Base-by-base conservation (phyloP, 2,329 filamentous ascomycete genomes). In the Fusarium musae region DNA sequence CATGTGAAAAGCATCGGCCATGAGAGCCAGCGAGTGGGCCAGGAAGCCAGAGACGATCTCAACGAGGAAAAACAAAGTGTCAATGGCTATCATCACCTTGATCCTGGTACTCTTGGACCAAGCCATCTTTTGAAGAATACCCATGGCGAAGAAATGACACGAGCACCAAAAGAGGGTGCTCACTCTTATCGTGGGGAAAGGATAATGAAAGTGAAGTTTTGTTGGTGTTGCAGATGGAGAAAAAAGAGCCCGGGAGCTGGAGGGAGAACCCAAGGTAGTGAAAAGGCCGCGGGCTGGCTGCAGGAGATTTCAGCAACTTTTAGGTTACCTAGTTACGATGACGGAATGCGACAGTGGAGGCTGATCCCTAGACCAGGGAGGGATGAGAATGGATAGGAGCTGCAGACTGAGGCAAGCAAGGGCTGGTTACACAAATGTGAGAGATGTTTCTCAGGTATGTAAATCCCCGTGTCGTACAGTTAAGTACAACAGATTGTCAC, bases 1-100 rank as follows among this genome's bases (percentile, higher is more conserved):
- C 96, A 99, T 99, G 84, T 99, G 96, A 83, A 99, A 99, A 68
- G 96, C 95, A 85, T 99, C 96, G 60, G 96, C 96, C 80, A 97
- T 95, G 66, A 99, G 89, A 42, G 96, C 96, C 76, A 99, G 89
- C 23, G 96, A 98, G 80, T 95, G 92, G 69, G 97, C 94, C 72
- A 92, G 86, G 86, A 97, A 94, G 70, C 96, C 96, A 70, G 93
- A 91, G 65, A 93, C 90, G 70, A 99, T 85, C 84, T 99, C 96
- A 66, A 98, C 85, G 53, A 97, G 83, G 84, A 99, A 98, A 86
- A 99, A 99, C 44, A 89, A 87, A 59, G 91, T 88, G 84, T 98
- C 96, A 80, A 99, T 97, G 73, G 86, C 92, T 81, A 99, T 91
- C 88, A 99, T 93, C 82, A 98, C 92, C 84, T 93, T 89, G 82